phyloP scores from a whole-genome alignment of 129 eudicot genomes.

The Oenanthe sinensis region DNA sequence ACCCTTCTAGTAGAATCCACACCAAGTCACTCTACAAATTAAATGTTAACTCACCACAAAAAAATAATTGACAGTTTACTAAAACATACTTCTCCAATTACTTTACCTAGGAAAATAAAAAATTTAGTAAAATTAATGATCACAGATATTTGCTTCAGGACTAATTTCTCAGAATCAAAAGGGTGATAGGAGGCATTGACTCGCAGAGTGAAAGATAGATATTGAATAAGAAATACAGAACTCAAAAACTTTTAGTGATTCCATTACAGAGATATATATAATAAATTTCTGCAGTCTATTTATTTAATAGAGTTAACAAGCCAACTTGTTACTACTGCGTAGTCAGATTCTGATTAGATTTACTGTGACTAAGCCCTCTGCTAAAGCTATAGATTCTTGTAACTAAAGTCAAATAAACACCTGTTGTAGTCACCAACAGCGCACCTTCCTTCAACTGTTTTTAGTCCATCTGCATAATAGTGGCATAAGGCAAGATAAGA shows the following conservation, averaged over 20 bases:
- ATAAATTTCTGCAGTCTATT: not conserved
- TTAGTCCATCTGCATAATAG: constrained; percentile 58
- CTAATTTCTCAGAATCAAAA: not conserved
- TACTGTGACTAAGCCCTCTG: not conserved
- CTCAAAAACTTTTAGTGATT: not conserved
- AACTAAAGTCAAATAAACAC: constrained; percentile 26
- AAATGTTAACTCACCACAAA: not conserved
- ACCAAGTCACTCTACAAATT: not conserved
- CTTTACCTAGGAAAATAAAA: not conserved
- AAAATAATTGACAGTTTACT: not conserved
- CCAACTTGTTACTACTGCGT: not conserved
- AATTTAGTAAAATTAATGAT: not conserved
- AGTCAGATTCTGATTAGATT: not conserved
- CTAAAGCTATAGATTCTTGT: not conserved
- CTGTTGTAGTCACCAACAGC: constrained; percentile 54
- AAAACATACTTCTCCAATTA: not conserved
- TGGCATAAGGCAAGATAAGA: constrained; percentile 11
- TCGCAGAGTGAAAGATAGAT: not conserved
- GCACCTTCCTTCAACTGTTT: constrained; percentile 95
- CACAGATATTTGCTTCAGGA: not conserved
- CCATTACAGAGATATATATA: not conserved
- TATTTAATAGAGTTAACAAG: not conserved
- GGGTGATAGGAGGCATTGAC: not conserved
- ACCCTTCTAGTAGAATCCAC: not conserved
- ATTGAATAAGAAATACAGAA: not conserved